phyloP scores from a whole-genome alignment of 192 early-diverging fungal genomes.

The Podila verticillata region DNA sequence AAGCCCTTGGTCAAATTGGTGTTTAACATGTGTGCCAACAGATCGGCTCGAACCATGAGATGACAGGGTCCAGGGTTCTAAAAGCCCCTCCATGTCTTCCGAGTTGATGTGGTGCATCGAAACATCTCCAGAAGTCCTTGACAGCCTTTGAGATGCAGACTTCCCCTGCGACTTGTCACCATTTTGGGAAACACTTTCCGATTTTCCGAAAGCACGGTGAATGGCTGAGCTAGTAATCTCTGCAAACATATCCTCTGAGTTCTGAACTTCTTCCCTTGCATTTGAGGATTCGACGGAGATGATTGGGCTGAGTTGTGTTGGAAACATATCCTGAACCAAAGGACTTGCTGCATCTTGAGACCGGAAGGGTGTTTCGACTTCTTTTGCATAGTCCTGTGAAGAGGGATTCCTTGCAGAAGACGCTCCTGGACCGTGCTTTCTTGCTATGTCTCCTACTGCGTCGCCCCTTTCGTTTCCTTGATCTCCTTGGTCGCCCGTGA shows the following conservation, averaged over 20 bases:
- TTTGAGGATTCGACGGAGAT: background rate
- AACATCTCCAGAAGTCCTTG: no score
- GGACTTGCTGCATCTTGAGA: no score
- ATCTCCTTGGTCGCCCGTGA: background rate
- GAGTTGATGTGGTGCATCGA: background rate
- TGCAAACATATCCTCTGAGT: constrained; percentile 22
- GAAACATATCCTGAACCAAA: no score
- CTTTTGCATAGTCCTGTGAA: no score
- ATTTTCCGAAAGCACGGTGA: background rate
- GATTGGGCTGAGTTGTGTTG: background rate
- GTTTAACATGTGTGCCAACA: background rate
- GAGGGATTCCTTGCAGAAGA: no score
- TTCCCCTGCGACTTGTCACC: no score
- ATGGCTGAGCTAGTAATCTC: constrained; percentile 14
- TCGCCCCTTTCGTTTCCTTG: background rate
- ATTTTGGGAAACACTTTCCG: background rate
- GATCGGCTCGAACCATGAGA: background rate
- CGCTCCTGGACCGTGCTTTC: no score
- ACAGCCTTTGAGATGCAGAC: no score
- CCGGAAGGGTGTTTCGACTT: no score
- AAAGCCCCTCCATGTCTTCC: background rate
- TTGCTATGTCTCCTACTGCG: no score
- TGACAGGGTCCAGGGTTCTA: background rate
- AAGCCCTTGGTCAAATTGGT: background rate
- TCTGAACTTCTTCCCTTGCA: constrained; percentile 16